Base-by-base conservation (phyloP, 1,284 basidiomycete species). In the Cutaneotrichosporon cavernicola region DNA sequence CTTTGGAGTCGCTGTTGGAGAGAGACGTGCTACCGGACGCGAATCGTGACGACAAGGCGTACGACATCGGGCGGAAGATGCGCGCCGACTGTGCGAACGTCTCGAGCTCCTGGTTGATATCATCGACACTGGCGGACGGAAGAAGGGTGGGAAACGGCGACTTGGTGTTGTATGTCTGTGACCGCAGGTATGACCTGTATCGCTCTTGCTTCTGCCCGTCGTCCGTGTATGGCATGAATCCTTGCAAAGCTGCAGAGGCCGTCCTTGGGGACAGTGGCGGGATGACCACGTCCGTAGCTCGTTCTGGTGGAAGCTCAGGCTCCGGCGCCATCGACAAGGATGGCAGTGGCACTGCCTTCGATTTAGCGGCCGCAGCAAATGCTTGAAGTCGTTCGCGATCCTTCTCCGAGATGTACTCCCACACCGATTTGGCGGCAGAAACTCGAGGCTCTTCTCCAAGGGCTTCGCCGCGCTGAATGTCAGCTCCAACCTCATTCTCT, bases 41-140 rank as follows among this genome's bases (percentile, higher is more conserved):
- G 79, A 99, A 99, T 7, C 96, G 86, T 21, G 87, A 89, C 0
- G 93, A 92, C 90, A 99, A 97, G 26, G 92, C 91, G 18, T 88
- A 91, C 0, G 89, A 89, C 75, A 96, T 88, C 0, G 96, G 96
- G 70, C 92, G 92, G 82, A 97, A 98, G 32, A 98, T 87, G 31
- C 86, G 82, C 0, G 96, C 97, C 0, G 90, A 86, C 73, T 92
- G 90, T 0, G 89, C 87, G 70, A 94, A 99, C 68, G 95, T 91
- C 50, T 84, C 83, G 36, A 97, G 82, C 79, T 99, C 96, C 66
- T 88, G 88, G 71, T 89, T 87, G 73, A 90, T 90, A 22, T 87
- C 86, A 26, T 90, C 87, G 3, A 83, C 80, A 9, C 79, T 84
- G 76, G 91, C 89, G 0, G 81, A 83, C 0, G 86, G 85, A 6